Conservation (phyloP, 768 basidiomycete genomes). For the Lentinula sp. region DNA sequence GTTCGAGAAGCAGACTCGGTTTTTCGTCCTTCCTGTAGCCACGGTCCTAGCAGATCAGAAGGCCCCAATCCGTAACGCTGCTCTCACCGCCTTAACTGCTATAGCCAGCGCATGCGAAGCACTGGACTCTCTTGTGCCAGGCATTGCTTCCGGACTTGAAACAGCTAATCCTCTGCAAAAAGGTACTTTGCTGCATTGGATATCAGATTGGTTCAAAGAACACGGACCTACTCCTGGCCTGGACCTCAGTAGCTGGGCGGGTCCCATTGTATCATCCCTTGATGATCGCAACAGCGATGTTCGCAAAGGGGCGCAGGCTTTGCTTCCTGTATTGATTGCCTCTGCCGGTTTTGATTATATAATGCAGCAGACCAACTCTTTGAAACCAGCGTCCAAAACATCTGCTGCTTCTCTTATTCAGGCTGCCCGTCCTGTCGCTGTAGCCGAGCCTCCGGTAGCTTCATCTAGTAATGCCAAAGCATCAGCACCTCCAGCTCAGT, state of each 20-base stretch:
- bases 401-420: constrained; percentile 87
- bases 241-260: constrained; percentile 68
- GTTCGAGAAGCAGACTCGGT: constrained; percentile 83
- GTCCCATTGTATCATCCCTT: constrained; percentile 64
- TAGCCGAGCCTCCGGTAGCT: constrained; percentile 12
- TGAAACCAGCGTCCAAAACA: constrained; percentile 88
- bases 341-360: constrained; percentile 80
- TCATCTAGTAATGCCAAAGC: constrained; percentile 21
- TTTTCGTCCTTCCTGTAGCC: constrained; percentile 71
- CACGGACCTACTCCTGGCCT: constrained; percentile 45
- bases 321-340: constrained; percentile 71
- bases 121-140: constrained; percentile 74
- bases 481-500: constrained; percentile 24
- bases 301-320: constrained; percentile 80
- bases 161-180: constrained; percentile 84
- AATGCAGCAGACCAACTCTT: constrained; percentile 74
- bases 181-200: constrained; percentile 72
- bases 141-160: constrained; percentile 78
- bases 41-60: constrained; percentile 93
- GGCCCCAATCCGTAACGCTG: constrained; percentile 75
- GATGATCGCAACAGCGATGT: constrained; percentile 92
- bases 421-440: constrained; percentile 52
- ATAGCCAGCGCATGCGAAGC: constrained; percentile 83
- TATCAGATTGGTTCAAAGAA: constrained; percentile 72
- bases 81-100: constrained; percentile 69